phyloP scores from a whole-genome alignment of 768 basidiomycete genomes.

The Daedalea quercina region DNA sequence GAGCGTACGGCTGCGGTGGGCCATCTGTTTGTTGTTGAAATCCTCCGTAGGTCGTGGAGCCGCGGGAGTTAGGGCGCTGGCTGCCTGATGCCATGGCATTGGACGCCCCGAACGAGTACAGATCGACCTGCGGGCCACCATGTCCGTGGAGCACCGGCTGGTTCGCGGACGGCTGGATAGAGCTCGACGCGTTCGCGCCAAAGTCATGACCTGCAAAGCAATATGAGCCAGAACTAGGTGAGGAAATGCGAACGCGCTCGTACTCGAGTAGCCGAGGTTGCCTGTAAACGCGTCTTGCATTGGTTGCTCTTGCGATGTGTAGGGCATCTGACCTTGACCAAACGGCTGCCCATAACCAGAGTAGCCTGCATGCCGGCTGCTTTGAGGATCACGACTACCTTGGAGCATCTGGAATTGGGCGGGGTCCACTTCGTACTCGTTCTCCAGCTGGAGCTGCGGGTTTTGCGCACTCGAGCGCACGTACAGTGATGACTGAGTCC shows the following conservation, averaged over 20 bases:
- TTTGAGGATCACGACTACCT: neutral
- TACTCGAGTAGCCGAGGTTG: neutral
- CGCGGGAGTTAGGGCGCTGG: neutral
- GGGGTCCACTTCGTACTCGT: conserved; percentile 18
- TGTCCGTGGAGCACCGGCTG: neutral
- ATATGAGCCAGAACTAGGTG: neutral
- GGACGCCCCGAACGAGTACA: neutral
- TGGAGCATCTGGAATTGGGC: conserved; percentile 14
- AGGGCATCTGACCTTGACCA: neutral
- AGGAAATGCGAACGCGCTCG: neutral
- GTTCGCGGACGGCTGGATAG: neutral
- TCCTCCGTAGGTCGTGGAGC: neutral
- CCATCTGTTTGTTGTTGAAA: neutral
- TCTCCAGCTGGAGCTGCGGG: conserved; percentile 14
- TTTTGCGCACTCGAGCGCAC: neutral
- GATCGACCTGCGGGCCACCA: neutral
- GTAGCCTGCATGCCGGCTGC: neutral
- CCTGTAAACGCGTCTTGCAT: neutral
- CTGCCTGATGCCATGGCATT: neutral
- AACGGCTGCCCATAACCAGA: neutral
- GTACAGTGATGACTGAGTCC: neutral
- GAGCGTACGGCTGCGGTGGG: neutral
- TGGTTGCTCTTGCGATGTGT: neutral
- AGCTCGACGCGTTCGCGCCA: neutral
- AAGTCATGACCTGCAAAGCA: neutral